phyloP scores from a whole-genome alignment of 306 rosid genomes.

The Senna siamea region DNA sequence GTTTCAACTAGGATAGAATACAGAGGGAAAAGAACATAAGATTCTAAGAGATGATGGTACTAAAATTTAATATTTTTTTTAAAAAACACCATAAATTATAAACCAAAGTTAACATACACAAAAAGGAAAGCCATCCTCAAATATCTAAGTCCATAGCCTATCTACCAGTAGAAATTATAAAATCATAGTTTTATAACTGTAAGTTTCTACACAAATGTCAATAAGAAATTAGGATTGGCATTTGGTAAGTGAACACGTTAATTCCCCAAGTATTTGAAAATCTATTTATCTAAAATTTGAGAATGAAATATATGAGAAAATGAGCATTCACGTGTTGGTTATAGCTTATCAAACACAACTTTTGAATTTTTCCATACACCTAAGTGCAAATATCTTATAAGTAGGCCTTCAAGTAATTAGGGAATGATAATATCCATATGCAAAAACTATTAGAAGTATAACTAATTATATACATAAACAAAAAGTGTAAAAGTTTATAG shows the following conservation, averaged over 20 bases:
- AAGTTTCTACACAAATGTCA: constrained; percentile 14
- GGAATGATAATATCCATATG: neutral
- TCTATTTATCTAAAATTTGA: neutral
- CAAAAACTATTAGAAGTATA: no score
- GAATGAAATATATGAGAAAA: neutral
- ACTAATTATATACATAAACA: no score
- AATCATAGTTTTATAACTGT: constrained; percentile 9
- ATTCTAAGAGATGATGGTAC: constrained; percentile 26
- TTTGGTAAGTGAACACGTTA: neutral
- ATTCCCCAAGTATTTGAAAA: neutral
- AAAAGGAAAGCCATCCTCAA: constrained; percentile 17
- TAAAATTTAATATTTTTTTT: constrained; percentile 3
- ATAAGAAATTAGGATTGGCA: neutral
- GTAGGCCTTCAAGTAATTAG: neutral
- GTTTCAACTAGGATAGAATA: constrained; percentile 16
- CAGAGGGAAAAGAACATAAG: constrained; percentile 13
- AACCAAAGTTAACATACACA: neutral
- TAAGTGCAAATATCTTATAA: neutral
- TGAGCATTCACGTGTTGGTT: neutral
- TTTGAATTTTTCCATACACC: constrained; percentile 2
- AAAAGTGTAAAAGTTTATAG: no score
- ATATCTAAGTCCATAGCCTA: constrained; percentile 12
- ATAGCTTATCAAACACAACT: neutral
- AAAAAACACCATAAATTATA: neutral
- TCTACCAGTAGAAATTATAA: constrained; percentile 27